Conservation (phyloP, 768 basidiomycete species). For the Leccinum variicolor region DNA sequence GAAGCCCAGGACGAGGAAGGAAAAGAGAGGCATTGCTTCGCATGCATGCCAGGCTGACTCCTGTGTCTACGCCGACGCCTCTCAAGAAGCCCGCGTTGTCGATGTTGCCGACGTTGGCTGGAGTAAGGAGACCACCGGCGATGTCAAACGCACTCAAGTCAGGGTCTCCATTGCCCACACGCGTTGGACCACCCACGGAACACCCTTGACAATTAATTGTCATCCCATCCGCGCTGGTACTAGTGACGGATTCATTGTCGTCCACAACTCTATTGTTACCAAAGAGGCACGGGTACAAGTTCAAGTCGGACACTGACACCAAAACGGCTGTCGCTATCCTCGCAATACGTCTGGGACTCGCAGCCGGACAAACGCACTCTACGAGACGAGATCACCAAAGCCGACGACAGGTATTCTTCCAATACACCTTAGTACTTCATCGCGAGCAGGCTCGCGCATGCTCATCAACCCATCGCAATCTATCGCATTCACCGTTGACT, state of each 20-base stretch:
- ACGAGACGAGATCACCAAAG: no score
- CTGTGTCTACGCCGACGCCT: no score
- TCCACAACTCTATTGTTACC: conserved; percentile 99
- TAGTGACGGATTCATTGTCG: conserved; percentile 80
- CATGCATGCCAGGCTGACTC: no score
- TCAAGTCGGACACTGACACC: conserved; percentile 95
- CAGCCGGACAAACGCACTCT: conserved; percentile 74
- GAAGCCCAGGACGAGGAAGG: no score
- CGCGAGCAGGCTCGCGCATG: no score
- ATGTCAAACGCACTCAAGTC: no score
- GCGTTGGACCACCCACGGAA: conserved; percentile 98
- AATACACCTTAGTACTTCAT: no score
- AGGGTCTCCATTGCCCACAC: conserved; percentile 95
- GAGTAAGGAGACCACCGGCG: no score
- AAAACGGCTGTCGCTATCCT: conserved; percentile 91
- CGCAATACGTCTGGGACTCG: conserved; percentile 93
- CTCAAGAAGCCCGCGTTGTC: conserved; percentile 9
- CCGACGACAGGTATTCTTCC: no score
- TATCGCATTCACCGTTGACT: no score
- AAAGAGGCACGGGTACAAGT: conserved; percentile 96
- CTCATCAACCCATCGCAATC: no score
- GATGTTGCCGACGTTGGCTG: not conserved
- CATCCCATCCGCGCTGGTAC: conserved; percentile 90
- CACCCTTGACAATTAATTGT: conserved; percentile 84
- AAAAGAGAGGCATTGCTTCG: conserved; percentile 5